Percentiles rank a stretch among this genome's conserved stretches.
Evolutionary conservation across 2,329 filamentous ascomycete species (phyloP).

Genomic region (Thelonectria blattea): DNA sequence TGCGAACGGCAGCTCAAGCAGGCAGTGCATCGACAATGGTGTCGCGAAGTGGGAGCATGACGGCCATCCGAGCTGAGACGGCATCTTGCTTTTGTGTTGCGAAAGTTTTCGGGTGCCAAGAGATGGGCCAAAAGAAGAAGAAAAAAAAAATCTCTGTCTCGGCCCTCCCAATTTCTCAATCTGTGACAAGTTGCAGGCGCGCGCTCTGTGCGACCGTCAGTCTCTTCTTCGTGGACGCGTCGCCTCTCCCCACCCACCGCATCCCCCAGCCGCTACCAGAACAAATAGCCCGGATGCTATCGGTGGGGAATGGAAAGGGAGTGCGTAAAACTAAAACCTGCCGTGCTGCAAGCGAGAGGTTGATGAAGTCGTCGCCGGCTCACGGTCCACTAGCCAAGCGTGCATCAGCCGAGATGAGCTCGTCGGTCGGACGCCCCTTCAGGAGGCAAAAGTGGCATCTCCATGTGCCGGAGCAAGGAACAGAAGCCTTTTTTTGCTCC

Average conservation of each 20-base stretch:
- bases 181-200: neutral
- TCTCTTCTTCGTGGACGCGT: constrained; percentile 8
- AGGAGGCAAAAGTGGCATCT: neutral
- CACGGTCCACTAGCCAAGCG: constrained; percentile 10
- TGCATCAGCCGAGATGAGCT: constrained; percentile 36
- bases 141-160: neutral
- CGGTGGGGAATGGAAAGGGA: constrained; percentile 5
- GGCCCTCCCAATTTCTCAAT: constrained; percentile 9
- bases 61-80: constrained; percentile 11
- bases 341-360: neutral
- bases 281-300: constrained; percentile 8
- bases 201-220: neutral
- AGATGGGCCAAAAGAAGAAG: neutral
- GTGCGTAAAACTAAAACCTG: neutral
- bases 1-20: constrained; percentile 10
- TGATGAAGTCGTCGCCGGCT: neutral
- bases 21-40: constrained; percentile 11
- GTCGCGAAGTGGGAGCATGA: neutral
- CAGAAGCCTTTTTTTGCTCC: constrained; percentile 8
- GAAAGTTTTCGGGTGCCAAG: neutral
- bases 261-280: neutral
- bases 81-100: neutral
- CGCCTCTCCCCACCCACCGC: constrained; percentile 1
- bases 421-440: neutral
- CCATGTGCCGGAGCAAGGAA: constrained; percentile 9